Percentiles rank a stretch among this genome's conserved stretches.
Conservation (phyloP, 2,329 filamentous ascomycete genomes). For the Fusarium austroafricanum region DNA sequence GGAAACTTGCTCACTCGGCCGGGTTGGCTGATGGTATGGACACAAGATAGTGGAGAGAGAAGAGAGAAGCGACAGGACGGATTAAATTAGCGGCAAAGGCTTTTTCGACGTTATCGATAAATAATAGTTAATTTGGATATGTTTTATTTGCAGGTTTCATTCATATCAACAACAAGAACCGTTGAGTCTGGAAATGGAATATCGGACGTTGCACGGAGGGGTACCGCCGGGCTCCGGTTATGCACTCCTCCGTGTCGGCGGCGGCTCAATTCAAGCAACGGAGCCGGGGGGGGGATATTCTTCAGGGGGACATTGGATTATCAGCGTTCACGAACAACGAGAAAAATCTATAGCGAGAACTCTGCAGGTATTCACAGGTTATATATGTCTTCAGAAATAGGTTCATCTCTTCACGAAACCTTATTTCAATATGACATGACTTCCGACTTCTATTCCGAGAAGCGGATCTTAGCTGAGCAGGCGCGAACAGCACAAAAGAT, state of each 20-base stretch:
- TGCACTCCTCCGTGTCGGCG: constrained; percentile 30
- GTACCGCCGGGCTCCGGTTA: constrained; percentile 24
- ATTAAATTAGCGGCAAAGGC: background rate
- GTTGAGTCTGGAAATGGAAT: constrained; percentile 1
- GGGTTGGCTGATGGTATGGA: constrained; percentile 44
- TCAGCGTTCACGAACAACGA: background rate
- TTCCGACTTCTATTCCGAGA: constrained; percentile 3
- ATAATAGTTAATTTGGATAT: background rate
- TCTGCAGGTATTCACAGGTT: background rate
- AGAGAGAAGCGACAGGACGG: constrained; percentile 18
- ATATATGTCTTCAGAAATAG: background rate
- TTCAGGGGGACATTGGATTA: constrained; percentile 1
- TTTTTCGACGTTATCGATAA: background rate
- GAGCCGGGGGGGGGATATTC: constrained; percentile 20
- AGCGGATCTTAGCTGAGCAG: constrained; percentile 17
- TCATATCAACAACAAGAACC: background rate
- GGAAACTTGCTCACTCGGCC: constrained; percentile 59
- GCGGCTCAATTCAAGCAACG: constrained; percentile 21
- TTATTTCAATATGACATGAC: constrained; percentile 5
- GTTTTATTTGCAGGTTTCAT: background rate
- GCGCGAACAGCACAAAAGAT: constrained; percentile 3
- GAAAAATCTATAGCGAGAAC: too few species aligned
- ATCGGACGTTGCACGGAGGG: constrained; percentile 24
- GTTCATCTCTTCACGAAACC: background rate
- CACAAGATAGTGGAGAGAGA: constrained; percentile 28